Conservation (phyloP, 805 yeast species). For the Scheffersomyces stipitis region DNA sequence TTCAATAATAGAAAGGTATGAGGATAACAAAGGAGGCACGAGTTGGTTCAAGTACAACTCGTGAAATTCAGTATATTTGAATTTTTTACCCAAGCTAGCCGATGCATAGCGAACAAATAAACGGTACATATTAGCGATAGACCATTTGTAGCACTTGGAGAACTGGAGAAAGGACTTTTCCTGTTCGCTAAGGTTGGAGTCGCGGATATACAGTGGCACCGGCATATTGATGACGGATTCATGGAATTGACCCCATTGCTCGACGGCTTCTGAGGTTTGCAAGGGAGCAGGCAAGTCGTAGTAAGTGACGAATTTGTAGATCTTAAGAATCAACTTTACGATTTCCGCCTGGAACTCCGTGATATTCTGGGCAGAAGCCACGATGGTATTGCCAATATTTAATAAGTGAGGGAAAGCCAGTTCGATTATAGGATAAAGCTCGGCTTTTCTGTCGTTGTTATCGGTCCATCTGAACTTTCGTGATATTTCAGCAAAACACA, state of each 20-base stretch:
- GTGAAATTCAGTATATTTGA: slow-evolving; percentile 61
- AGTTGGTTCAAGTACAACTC: slow-evolving; percentile 53
- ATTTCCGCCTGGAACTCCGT: slow-evolving; percentile 60
- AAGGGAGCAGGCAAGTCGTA: slow-evolving; percentile 65
- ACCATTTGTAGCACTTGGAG: slow-evolving; percentile 75
- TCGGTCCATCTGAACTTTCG: slow-evolving; percentile 70
- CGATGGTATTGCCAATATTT: slow-evolving; percentile 57
- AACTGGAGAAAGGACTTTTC: slow-evolving; percentile 61
- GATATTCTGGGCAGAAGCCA: slow-evolving; percentile 25
- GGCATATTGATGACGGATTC: slow-evolving; percentile 61
- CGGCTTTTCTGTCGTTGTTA: slow-evolving; percentile 40
- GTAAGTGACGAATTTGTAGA: slow-evolving; percentile 73
- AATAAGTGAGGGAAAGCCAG: slow-evolving; percentile 67
- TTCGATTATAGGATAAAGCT: slow-evolving; percentile 46
- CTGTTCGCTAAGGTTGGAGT: slow-evolving; percentile 53
- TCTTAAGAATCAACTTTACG: slow-evolving; percentile 69
- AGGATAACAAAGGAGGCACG: slow-evolving; percentile 69
- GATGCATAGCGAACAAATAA: slow-evolving; percentile 73
- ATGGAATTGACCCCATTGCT: slow-evolving; percentile 76
- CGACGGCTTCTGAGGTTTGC: slow-evolving; percentile 52
- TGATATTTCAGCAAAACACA: slow-evolving; percentile 68
- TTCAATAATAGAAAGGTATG: slow-evolving; percentile 65
- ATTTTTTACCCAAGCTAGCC: slow-evolving; percentile 42
- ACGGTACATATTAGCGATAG: slow-evolving; percentile 73
- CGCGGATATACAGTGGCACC: slow-evolving; percentile 53